Base-by-base conservation (phyloP, 106 monocot species). In the Vanilla planifolia region DNA sequence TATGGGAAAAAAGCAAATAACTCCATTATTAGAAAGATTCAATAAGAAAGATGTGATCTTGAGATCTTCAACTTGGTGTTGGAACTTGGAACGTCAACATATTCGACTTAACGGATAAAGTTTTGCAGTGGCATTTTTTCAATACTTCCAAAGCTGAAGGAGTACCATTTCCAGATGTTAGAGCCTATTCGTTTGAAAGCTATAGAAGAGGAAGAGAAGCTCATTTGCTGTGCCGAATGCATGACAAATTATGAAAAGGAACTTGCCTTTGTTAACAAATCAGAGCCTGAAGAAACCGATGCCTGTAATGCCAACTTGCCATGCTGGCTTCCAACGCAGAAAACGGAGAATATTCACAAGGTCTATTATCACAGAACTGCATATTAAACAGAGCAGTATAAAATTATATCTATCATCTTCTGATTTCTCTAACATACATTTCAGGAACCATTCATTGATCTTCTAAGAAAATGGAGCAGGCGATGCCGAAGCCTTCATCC, bases 381-480 rank as follows among this genome's bases (percentile, higher is more conserved):
- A n/a, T n/a, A n/a, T n/a, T n/a, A n/a, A n/a, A n/a, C n/a, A n/a
- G n/a, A n/a, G n/a, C n/a, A n/a, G n/a, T n/a, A n/a, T n/a, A n/a
- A n/a, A n/a, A n/a, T n/a, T n/a, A n/a, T n/a, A n/a, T n/a, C n/a
- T n/a, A n/a, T n/a, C n/a, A n/a, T n/a, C n/a, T n/a, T n/a, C n/a
- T n/a, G n/a, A n/a, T n/a, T 34, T 13, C 35, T 61, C 33, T 23
- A 25, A 62, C 21, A 48, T 8, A 23, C 26, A 35, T 45, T 72
- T 67, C 72, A 92, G 86, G 74, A 73, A 28, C 44, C 52, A 22
- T 61, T 84, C 57, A 20, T 64, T 19, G 86, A 96, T 35, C 47
- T 87, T 67, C 81, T 64, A 60, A 79, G 68, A 47, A 91, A 86
- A 79, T 91, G 91, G 86, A 88, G 67, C 51, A 77, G 78, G 59